Conservation (phyloP, 371 early-diverging fungal species). For the Dinochytrium kinnereticum region DNA sequence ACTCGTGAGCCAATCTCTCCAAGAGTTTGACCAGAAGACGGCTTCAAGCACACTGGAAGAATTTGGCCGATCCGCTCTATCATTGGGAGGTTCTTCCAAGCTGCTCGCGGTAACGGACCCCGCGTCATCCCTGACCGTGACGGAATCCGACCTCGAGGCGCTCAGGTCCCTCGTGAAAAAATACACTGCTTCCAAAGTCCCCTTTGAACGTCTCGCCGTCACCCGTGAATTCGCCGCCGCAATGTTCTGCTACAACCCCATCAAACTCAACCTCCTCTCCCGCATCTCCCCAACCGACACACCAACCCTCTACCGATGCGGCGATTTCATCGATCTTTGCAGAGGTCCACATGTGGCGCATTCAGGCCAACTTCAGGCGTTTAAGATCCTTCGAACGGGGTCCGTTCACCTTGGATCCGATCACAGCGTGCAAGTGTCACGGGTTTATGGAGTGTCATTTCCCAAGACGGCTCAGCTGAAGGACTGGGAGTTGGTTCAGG, state of each 20-base stretch:
- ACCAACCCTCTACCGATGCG: conserved; percentile 57
- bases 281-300: conserved; percentile 33
- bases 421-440: conserved; percentile 39
- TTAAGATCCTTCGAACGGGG: conserved; percentile 40
- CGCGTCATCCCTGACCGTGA: conserved; percentile 24
- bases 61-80: no score
- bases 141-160: conserved; percentile 28
- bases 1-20: conserved; percentile 9
- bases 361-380: conserved; percentile 44
- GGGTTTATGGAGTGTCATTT: conserved; percentile 58
- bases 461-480: conserved; percentile 41
- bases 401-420: conserved; percentile 40
- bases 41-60: no score
- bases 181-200: conserved; percentile 48
- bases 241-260: conserved; percentile 59
- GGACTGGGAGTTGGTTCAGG: conserved; percentile 45
- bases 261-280: conserved; percentile 50
- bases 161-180: conserved; percentile 35
- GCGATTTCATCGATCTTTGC: conserved; percentile 68
- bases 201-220: conserved; percentile 51
- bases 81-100: no score
- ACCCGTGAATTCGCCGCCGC: conserved; percentile 51
- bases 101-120: background rate
- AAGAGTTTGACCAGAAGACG: background rate
- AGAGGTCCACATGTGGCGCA: conserved; percentile 66